phyloP scores from a whole-genome alignment of 1,284 basidiomycete genomes.

The Ceratobasidium sp. region DNA sequence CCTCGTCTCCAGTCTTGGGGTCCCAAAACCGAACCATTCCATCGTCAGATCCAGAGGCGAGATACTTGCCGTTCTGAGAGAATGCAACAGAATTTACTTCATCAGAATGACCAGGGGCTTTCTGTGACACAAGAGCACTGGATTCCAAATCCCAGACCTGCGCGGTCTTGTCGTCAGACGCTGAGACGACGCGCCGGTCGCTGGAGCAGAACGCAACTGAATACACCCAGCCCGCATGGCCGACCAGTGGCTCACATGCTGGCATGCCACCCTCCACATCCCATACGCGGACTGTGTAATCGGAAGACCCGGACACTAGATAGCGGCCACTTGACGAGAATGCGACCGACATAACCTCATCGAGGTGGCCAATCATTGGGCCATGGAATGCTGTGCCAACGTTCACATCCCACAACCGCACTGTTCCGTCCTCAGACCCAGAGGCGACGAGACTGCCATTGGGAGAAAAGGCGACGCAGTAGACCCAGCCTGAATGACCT shows the following conservation, averaged over 20 bases:
- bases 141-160: too few species aligned
- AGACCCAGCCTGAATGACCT: neutral
- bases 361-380: neutral
- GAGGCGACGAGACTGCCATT: neutral
- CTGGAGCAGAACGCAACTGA: neutral
- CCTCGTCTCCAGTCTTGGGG: neutral
- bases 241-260: neutral
- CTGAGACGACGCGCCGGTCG: neutral
- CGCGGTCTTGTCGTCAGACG: too few species aligned
- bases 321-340: neutral
- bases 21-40: neutral
- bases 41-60: neutral
- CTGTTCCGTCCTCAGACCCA: neutral
- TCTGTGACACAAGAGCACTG: too few species aligned
- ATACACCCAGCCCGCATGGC: neutral
- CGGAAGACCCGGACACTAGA: neutral
- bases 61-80: neutral
- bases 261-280: neutral
- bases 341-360: neutral
- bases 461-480: slow-evolving; percentile 7
- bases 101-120: too few species aligned
- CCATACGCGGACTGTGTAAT: neutral
- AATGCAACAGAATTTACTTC: neutral
- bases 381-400: too few species aligned
- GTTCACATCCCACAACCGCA: neutral